Conservation (phyloP, 495 filamentous ascomycete genomes). For the Poronia punctata region DNA sequence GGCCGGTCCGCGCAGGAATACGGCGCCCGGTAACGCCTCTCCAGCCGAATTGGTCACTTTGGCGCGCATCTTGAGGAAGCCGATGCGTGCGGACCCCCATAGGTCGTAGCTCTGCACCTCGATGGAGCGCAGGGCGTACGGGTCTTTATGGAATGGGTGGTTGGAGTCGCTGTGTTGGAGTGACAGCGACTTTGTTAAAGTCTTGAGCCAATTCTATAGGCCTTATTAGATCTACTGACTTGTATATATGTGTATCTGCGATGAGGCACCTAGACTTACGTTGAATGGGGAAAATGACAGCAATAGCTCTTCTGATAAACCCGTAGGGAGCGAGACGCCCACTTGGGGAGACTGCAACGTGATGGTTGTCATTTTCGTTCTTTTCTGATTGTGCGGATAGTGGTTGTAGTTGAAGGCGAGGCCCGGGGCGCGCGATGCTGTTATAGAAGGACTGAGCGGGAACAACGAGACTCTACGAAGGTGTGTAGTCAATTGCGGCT, state of each 20-base stretch:
- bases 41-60: slow-evolving; percentile 55
- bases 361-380: slow-evolving; percentile 39
- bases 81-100: slow-evolving; percentile 57
- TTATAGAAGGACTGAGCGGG: too few species aligned
- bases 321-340: slow-evolving; percentile 49
- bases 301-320: slow-evolving; percentile 57
- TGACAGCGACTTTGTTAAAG: slow-evolving; percentile 56
- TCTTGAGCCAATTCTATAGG: slow-evolving; percentile 56
- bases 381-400: not conserved
- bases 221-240: slow-evolving; percentile 5
- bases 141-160: slow-evolving; percentile 65
- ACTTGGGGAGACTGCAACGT: slow-evolving; percentile 37
- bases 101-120: slow-evolving; percentile 69
- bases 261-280: slow-evolving; percentile 22
- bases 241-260: not conserved
- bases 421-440: not conserved
- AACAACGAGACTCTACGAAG: too few species aligned
- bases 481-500: too few species aligned
- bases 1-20: slow-evolving; percentile 75
- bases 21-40: slow-evolving; percentile 64
- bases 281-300: slow-evolving; percentile 64
- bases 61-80: slow-evolving; percentile 72
- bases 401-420: not conserved
- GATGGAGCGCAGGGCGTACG: slow-evolving; percentile 64
- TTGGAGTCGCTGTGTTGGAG: slow-evolving; percentile 46